Evolutionary conservation across 106 monocot species (phyloP).

Genomic region (Acorus gramineus): DNA sequence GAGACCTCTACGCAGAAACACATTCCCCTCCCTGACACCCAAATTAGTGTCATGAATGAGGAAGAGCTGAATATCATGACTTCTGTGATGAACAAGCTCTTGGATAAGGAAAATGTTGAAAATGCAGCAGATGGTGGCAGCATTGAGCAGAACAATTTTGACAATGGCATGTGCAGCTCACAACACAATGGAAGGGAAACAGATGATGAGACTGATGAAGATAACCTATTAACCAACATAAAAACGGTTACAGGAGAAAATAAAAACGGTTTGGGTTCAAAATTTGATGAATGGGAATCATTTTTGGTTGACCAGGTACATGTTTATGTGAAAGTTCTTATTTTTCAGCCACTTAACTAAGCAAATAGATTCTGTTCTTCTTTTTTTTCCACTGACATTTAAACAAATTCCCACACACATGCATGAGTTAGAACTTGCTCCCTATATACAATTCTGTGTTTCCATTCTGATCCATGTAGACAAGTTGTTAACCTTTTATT

Average conservation of each 20-base stretch:
- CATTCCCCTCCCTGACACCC: slow-evolving; percentile 11
- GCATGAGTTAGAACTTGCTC: no score
- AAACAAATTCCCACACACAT: no score
- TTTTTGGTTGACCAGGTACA: slow-evolving; percentile 31
- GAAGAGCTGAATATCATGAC: slow-evolving; percentile 66
- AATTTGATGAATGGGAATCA: slow-evolving; percentile 12
- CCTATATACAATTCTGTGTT: no score
- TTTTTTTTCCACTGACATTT: no score
- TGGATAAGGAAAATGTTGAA: slow-evolving; percentile 30
- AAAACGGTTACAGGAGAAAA: slow-evolving; percentile 12
- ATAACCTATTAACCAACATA: slow-evolving; percentile 76
- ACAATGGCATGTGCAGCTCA: slow-evolving; percentile 4
- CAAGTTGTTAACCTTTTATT: no score
- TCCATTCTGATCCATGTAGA: background rate
- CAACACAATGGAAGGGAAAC: slow-evolving; percentile 20
- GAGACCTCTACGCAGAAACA: slow-evolving; percentile 17
- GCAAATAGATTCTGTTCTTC: no score
- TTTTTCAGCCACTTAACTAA: background rate
- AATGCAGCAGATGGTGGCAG: slow-evolving; percentile 3
- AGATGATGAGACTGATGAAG: slow-evolving; percentile 38
- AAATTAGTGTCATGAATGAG: slow-evolving; percentile 22
- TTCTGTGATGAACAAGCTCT: slow-evolving; percentile 66
- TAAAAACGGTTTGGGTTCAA: slow-evolving; percentile 16
- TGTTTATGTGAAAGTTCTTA: background rate
- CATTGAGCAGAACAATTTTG: background rate